Base-by-base conservation (phyloP, 306 rosid species). In the barrel medic (Medicago truncatula) region DNA sequence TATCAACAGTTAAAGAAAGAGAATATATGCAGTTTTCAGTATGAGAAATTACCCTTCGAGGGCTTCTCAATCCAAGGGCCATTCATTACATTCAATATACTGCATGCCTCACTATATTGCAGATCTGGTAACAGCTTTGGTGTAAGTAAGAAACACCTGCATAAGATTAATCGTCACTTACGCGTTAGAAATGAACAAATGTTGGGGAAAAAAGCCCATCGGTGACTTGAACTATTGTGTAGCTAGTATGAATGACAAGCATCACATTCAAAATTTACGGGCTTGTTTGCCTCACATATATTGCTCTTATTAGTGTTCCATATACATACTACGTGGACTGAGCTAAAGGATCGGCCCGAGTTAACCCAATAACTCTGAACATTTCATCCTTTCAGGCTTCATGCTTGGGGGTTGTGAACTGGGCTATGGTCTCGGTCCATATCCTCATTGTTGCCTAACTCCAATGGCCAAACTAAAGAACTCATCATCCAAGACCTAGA, bases 111-210 rank as follows among this genome's bases (percentile, higher is more conserved):
- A 34, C 98, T 85, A 81, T 95, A 95, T 57, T 90, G 92, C 67
- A 95, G 83, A 71, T 90, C 92, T 8, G 97, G 97, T 17, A 92
- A 87, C 87, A 95, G 84, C 88, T 95, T 92, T 1, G 97, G 97
- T 39, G 98, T 95, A 20, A 95, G 93, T 78, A 95, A 84, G 86
- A 95, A 95, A 73, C 97, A 95, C 89, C 98, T 95, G 93, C 81
- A 78, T 16, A 80, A 66, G 34, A 83, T 78, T 62, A 28, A 43
- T 47, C 47, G 46, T 46, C 31, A 64, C 25, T 70, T 46, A 28
- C 7, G 28, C 36, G 39, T 79, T 25, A 67, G 11, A 73, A 50
- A 76, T 73, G 58, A 25, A 40, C 34, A 21, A n/a, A 49, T 43
- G 14, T 18, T 36, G 56, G n/a, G 52, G 21, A 16, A 36, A 15